Evolutionary conservation across 1,139 yeast genomes (phyloP), one percentile per base, ranked within the genome.

Genomic region (Zygoascus meyerae): DNA sequence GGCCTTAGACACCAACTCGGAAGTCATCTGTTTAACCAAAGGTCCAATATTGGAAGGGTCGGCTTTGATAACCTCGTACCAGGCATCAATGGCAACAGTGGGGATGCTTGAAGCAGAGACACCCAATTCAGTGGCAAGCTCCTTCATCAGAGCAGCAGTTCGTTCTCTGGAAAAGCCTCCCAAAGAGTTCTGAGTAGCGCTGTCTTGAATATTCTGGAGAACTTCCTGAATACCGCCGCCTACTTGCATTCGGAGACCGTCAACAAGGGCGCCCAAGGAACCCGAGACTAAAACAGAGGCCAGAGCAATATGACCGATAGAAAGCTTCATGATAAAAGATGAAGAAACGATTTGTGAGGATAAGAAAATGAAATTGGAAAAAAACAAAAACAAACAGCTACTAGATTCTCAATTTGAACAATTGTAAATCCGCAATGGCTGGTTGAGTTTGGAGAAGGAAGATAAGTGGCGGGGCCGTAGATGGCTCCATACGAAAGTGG

Each of bases 31-130:
- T 30, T 32, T 34, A 7, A 44, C 34, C 40, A 42, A 35, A n/a
- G 48, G 42, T 15, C 40, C 29, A 43, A 52, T 37, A 35, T 44
- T 36, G 30, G 40, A 33, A 29, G 50, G 49, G 29, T 38, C 38
- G 31, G 40, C 32, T 34, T 45, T 47, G 48, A 58, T 41, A 12
- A 57, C 62, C 40, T 59, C 59, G 40, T 58, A 54, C 65, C 65
- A 61, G n/a, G 58, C 54, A 15, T 53, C 55, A 42, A 58, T 40
- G 15, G 64, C 62, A 31, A 55, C 53, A 7, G 45, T 40, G 38
- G 64, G 63, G 34, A 60, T 52, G 39, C 58, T 60, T 9, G 58
- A 55, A 52, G 54, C 36, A 31, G 55, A 48, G 34, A 59, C 57
- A 26, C 63, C 64, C 16, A 59, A 45, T 12, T 52, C 49, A 33